Evolutionary conservation across 192 early-diverging fungal genomes (phyloP).

Genomic region (Coemansia sp.): DNA sequence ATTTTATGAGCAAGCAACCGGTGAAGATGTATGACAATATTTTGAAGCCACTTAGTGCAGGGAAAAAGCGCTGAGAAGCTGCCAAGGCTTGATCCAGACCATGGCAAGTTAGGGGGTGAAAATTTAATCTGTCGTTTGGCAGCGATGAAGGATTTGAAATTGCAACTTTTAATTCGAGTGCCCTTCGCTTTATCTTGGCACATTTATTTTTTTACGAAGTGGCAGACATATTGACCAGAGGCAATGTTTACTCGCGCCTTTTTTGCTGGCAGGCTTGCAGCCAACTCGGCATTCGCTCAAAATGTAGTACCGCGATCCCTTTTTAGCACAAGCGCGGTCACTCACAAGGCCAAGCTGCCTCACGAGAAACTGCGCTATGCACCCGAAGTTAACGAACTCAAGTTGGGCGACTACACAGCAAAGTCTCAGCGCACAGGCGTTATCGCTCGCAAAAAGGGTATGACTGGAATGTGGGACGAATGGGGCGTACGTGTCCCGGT

Average conservation of each 20-base stretch:
- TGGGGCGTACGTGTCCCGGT: constrained; percentile 89
- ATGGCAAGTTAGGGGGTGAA: constrained; percentile 4
- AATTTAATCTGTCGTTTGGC: neutral
- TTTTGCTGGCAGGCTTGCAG: neutral
- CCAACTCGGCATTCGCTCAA: neutral
- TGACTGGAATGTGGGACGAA: constrained; percentile 92
- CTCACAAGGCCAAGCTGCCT: constrained; percentile 33
- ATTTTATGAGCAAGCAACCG: neutral
- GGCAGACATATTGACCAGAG: neutral
- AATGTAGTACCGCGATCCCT: neutral
- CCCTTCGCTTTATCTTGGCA: constrained; percentile 1
- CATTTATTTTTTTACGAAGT: neutral
- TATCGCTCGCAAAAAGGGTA: constrained; percentile 91
- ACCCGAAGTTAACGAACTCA: constrained; percentile 30
- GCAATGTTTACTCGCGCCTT: constrained; percentile 23
- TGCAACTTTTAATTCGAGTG: neutral
- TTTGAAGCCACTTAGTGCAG: no score
- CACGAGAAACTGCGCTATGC: constrained; percentile 43
- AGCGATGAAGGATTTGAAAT: neutral
- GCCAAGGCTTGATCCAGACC: neutral
- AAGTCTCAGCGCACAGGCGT: constrained; percentile 72
- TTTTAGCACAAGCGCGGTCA: constrained; percentile 25
- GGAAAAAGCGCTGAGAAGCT: neutral
- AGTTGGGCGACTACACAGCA: constrained; percentile 36
- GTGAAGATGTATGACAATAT: no score